These are phyloP conservation scores for Colletotrichum sublineola DNA, from an alignment of 2,329 filamentous ascomycete species.

Conservation along the genomic window DNA sequence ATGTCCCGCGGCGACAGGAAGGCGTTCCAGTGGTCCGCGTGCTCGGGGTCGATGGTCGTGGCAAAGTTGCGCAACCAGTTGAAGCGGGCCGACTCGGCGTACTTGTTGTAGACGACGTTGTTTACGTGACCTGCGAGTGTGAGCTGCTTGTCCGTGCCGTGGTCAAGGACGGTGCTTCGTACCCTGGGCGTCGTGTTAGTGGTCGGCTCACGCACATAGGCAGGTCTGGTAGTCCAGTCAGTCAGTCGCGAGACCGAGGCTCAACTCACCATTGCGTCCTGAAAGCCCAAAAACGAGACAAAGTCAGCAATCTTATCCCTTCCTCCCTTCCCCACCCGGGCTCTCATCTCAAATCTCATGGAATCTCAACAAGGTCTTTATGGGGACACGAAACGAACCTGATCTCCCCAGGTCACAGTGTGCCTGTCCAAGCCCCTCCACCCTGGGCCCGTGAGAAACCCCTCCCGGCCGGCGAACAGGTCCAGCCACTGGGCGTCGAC, in stretches of 20 bases:
- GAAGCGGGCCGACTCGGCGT: slow-evolving; percentile 84
- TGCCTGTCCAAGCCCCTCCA: slow-evolving; percentile 74
- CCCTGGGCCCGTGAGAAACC: slow-evolving; percentile 74
- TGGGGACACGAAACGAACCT: slow-evolving; percentile 67
- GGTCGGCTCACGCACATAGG: not conserved
- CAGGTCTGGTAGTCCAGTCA: too few species aligned
- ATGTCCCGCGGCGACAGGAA: slow-evolving; percentile 75
- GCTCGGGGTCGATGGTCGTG: slow-evolving; percentile 69
- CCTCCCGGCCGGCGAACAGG: slow-evolving; percentile 79
- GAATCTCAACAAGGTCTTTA: not conserved
- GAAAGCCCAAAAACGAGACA: not conserved
- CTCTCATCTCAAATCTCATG: not conserved
- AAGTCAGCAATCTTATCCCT: slow-evolving; percentile 12
- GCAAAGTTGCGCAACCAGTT: slow-evolving; percentile 83
- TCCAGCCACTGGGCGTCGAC: slow-evolving; percentile 71
- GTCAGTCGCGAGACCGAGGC: not conserved
- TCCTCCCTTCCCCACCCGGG: too few species aligned
- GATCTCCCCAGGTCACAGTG: slow-evolving; percentile 85
- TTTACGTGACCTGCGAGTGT: slow-evolving; percentile 76
- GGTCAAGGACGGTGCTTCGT: not conserved
- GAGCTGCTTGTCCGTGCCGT: slow-evolving; percentile 21
- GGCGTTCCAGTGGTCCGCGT: slow-evolving; percentile 75
- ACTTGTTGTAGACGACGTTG: slow-evolving; percentile 86
- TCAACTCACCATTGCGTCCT: slow-evolving; percentile 41
- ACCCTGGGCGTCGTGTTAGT: slow-evolving; percentile 37